Evolutionary conservation across 176 grass and related monocot species (phyloP), one percentile per base, ranked within the genome.

Genomic region (sorghum (Sorghum bicolor)): DNA sequence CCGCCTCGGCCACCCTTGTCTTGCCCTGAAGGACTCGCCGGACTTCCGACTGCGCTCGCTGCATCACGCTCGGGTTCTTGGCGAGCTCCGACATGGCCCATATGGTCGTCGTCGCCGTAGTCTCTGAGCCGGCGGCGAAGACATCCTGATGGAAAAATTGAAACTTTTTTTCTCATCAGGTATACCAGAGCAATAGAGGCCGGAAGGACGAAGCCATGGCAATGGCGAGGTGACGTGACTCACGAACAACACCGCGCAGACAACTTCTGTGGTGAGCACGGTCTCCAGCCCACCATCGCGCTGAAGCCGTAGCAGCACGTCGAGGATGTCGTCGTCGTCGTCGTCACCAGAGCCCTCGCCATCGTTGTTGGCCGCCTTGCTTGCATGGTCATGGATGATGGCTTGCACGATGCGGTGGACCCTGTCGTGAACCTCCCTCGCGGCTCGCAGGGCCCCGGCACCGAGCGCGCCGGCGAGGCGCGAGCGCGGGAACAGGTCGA

Each of bases 71-170:
- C 1, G 80, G 84, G 36, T 65, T 87, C 62, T 55, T 75, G 3
- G 67, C 50, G 7, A 93, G 85, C 63, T 93, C 88, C 0, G 91
- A 81, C 91, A 93, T 90, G 13, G 85, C 84, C 91, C 91, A 93
- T 11, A 71, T 69, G 53, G 71, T 25, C 1, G 84, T 87, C 2
- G 61, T 75, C 6, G 79, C 50, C 0, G 82, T 85, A 5, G 88
- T 84, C 26, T 89, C 90, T 0, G 86, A 89, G 0, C 90, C 87
- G 5, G 60, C 91, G 3, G 45, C 22, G 26, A 92, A 87, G 17
- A 92, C 15, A 39, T 92, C 83, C 91, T 92, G 38, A 53, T 53
- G 3, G 2, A 10, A 25, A 10, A 17, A 39, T 77, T 39, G 24
- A 3, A 8, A 60, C 4, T 3, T 53, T 57, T 53, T 57, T 57